phyloP scores from a whole-genome alignment of 2,329 filamentous ascomycete species.

The Trichoderma cornu-damae region DNA sequence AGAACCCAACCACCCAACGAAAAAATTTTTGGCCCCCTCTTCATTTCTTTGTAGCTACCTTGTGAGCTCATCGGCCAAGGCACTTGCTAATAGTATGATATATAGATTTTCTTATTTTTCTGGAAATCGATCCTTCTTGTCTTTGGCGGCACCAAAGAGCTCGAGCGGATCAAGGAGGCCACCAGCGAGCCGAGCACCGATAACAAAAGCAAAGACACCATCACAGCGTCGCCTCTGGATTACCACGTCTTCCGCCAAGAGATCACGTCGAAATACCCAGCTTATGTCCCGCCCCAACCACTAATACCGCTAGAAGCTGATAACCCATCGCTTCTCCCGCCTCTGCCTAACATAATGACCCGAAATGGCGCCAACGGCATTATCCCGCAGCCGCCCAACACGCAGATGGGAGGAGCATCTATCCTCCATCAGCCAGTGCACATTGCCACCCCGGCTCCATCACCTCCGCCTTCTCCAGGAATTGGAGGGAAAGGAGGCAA shows the following conservation, averaged over 20 bases:
- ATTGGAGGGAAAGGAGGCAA: constrained; percentile 90
- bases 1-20: too few relatives aligned
- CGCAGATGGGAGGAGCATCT: constrained; percentile 59
- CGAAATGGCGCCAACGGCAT: constrained; percentile 59
- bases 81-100: constrained; percentile 20
- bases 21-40: constrained; percentile 20
- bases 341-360: constrained; percentile 68
- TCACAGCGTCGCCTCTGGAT: constrained; percentile 89
- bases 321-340: constrained; percentile 84
- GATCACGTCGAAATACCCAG: constrained; percentile 94
- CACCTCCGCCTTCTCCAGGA: constrained; percentile 83
- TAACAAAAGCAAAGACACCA: constrained; percentile 65
- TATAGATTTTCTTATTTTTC: constrained; percentile 68
- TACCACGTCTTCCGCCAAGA: constrained; percentile 96
- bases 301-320: constrained; percentile 82
- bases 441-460: constrained; percentile 96
- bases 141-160: constrained; percentile 72
- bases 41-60: constrained; percentile 20
- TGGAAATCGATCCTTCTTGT: constrained; percentile 89
- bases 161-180: constrained; percentile 67
- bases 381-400: constrained; percentile 50
- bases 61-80: not conserved
- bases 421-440: constrained; percentile 95
- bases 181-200: constrained; percentile 57
- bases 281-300: constrained; percentile 84